Evolutionary conservation across 495 filamentous ascomycete genomes (phyloP), one percentile per base, ranked within the genome.

Genomic region (Chaetomidium leptoderma): DNA sequence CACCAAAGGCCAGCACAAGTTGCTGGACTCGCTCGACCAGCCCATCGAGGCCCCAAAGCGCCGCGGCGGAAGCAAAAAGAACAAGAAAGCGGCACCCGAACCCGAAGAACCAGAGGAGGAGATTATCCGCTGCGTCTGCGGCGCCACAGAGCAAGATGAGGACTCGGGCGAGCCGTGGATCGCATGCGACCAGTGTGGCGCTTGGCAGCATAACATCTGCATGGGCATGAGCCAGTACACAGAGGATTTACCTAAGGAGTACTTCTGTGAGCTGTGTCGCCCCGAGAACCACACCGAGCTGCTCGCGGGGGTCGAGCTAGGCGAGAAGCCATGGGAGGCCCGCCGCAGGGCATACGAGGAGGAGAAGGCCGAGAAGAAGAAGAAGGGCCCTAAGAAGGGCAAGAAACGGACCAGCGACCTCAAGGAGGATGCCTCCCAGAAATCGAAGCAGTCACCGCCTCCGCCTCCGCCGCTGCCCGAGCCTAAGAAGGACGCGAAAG

Each of bases 121-220:
- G 40, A 82, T 92, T 64, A 93, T 97, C 55, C 85, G 93, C 57
- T 98, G 93, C 70, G 88, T 96, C 51, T 98, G 93, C 67, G 92
- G 93, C 61, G 86, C 90, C 57, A 85, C 84, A 48, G 86, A 89
- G 61, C 90, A 95, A 62, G 87, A 92, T 58, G 89, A 88, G 63
- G 84, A 89, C 58, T 85, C 89, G 46, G 81, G 86, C 35, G 84
- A 91, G 64, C 91, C 95, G 70, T 85, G 83, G 83, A 95, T 97
- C 65, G 86, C 87, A 63, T 98, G 93, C 73, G 93, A 98, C 65
- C 80, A 77, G 33, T 98, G 93, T 66, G 82, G 83, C 27, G 91
- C 86, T 45, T 98, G 93, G 93, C 93, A 98, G 71, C 93, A 98
- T 69, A 95, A 95, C 65, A 84, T 91, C 61, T 98, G 93, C 69